Conservation (phyloP, 805 yeast genomes). For the Vanderwaltozyma polyspora region DNA sequence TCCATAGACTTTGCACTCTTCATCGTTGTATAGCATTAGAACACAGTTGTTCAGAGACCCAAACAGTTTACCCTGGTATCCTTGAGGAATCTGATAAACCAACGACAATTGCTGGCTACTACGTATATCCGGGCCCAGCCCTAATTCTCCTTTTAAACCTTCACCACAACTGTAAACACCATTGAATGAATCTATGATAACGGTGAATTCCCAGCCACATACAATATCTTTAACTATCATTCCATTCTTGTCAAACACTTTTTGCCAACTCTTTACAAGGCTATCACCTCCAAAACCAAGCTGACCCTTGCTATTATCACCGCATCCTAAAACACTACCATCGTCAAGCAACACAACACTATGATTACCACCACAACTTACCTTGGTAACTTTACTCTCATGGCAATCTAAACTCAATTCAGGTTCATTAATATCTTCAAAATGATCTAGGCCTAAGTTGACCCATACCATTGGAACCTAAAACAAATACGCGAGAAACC, state of each 20-base stretch:
- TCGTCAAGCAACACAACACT: conserved; percentile 45
- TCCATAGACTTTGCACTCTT: conserved; percentile 27
- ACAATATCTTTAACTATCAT: conserved; percentile 35
- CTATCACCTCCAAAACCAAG: conserved; percentile 7
- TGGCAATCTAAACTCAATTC: conserved; percentile 13
- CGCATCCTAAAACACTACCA: conserved; percentile 48
- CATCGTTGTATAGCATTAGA: conserved; percentile 63
- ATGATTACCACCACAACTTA: conserved; percentile 83
- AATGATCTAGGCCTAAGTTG: conserved; percentile 57
- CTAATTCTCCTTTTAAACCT: conserved; percentile 71
- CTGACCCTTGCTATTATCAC: conserved; percentile 49
- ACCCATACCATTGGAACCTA: conserved; percentile 78
- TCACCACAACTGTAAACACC: conserved; percentile 44
- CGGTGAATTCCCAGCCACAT: conserved; percentile 75
- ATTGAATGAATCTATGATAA: conserved; percentile 34
- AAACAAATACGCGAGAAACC: conserved; percentile 27
- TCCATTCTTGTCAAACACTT: background rate
- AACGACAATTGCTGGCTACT: conserved; percentile 1
- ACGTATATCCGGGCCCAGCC: conserved; percentile 30
- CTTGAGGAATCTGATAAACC: conserved; percentile 6
- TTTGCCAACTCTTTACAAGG: conserved; percentile 12
- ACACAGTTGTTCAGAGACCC: conserved; percentile 33
- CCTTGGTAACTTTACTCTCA: conserved; percentile 27
- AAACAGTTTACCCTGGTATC: conserved; percentile 6
- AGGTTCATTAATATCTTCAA: conserved; percentile 36